Base-by-base conservation (phyloP, 2,329 filamentous ascomycete genomes). In the Pyrenochaeta sp. region DNA sequence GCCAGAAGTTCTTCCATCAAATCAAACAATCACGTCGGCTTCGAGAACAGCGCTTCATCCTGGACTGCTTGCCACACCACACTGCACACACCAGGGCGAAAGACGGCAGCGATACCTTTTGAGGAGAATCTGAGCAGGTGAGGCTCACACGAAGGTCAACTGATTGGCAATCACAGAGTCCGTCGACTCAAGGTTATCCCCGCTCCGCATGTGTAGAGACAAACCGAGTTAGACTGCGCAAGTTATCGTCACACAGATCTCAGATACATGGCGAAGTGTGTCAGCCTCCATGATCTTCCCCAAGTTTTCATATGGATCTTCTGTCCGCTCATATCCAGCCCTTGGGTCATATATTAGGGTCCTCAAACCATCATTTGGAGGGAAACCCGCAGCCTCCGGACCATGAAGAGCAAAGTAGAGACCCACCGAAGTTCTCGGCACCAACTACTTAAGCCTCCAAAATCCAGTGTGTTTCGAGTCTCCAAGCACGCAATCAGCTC, bases 391-490 rank as follows among this genome's bases (percentile, higher is more conserved):
- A 19, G 19, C 29, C 30, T 44, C 35, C 29, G 27, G 32, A 36
- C 46, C 36, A 28, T 23, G 31, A 41, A 35, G 31, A 37, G 39
- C 19, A 34, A 35, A 11, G n/a, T 27, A 14, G n/a, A 44, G 13
- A 5, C 13, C 28, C 18, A 11, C n/a, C 19, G 9, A 13, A 18
- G 5, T 23, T 17, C 34, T 48, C 22, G 21, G 21, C 13, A 19
- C 17, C 4, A 10, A 23, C 18, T 48, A 44, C 54, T 54, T 59
- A 53, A 43, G 34, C 15, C 22, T n/a, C 4, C 6, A 23, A 9
- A 11, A 27, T 24, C 35, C 40, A 24, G 14, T 15, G 15, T 23
- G 14, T 17, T 38, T 11, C 37, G 26, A 23, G 6, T 13, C 17
- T 18, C 41, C 22, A 35, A 31, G 38, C 37, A 40, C 35, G 46